Evolutionary conservation across 2,329 filamentous ascomycete species (phyloP), one percentile per base, ranked within the genome.

Genomic region (Penicillium sp.): DNA sequence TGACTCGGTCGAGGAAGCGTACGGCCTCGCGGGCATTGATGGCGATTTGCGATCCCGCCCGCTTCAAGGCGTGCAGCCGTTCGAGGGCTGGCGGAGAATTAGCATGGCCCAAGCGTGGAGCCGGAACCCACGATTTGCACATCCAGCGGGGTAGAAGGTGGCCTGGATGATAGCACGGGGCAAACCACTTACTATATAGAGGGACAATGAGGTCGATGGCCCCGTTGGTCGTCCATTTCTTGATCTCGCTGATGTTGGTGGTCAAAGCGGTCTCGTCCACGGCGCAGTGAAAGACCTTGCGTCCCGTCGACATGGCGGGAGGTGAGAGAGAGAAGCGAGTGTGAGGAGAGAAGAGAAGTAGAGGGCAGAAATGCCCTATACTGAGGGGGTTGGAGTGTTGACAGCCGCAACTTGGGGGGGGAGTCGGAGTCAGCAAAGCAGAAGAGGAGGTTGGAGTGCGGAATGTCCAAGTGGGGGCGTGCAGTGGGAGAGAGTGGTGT

Each of bases 211-310:
- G 73, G 56, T 74, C 78, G 49, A 82, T 76, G 33, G 75, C 72
- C 28, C 79, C 78, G 51, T 79, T 75, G 23, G 75, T 72, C 46
- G 79, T 77, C 77, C 79, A 81, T 66, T 74, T 74, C 67, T 81
- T 81, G 56, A 82, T 78, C 64, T 81, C 79, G 52, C 76, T 77
- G 59, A 82, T 79, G 56, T 79, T 81, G 48, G 78, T 77, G 43
- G 77, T 79, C 52, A 82, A 66, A 44, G 78, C 78, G 47, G 79
- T 81, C 61, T 81, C 79, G 65, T 82, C 80, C 58, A 80, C 77
- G 57, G 81, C 77, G 71, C 79, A 81, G 67, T 79, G 76, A 60
- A 81, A 78, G 60, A 77, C 71, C 65, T 78, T 79, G 61, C 73
- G 73, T 62, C 66, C 73, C 54, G 72, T 64, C 59, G 74, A 71